A percentile compares a stretch with the other conserved stretches of the same genome.
Conservation (phyloP, 805 yeast genomes). For the Debaryomyces hansenii region DNA sequence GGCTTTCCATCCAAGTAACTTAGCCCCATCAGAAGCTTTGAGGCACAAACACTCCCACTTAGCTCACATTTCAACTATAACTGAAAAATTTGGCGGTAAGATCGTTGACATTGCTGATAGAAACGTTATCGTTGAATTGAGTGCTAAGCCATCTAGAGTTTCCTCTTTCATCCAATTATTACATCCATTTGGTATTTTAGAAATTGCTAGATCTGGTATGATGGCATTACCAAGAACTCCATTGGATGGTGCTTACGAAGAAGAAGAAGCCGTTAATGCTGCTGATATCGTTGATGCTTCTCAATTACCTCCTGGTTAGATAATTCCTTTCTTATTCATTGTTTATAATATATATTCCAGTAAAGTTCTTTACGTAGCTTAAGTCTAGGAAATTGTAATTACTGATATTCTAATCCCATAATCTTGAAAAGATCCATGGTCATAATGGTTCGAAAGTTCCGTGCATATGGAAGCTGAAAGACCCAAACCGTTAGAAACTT, state of each 20-base stretch:
- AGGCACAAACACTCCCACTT: constrained; percentile 92
- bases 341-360: no score
- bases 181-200: constrained; percentile 95
- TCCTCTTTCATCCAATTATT: constrained; percentile 82
- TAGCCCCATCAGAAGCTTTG: constrained; percentile 87
- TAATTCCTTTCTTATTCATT: background rate
- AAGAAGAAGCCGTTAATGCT: constrained; percentile 54
- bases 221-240: constrained; percentile 98
- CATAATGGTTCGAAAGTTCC: no score
- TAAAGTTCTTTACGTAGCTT: no score
- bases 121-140: constrained; percentile 89
- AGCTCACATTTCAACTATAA: constrained; percentile 76
- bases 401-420: background rate
- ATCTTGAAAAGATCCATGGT: no score
- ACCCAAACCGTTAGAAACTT: no score
- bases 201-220: constrained; percentile 97
- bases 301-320: constrained; percentile 92
- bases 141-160: constrained; percentile 91
- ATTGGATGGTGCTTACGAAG: constrained; percentile 50
- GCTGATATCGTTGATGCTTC: constrained; percentile 79
- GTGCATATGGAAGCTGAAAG: no score
- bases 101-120: constrained; percentile 90
- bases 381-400: background rate
- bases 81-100: constrained; percentile 88
- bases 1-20: constrained; percentile 81